Base-by-base conservation (phyloP, 192 early-diverging fungal species). In the Entomortierella beljakovae region DNA sequence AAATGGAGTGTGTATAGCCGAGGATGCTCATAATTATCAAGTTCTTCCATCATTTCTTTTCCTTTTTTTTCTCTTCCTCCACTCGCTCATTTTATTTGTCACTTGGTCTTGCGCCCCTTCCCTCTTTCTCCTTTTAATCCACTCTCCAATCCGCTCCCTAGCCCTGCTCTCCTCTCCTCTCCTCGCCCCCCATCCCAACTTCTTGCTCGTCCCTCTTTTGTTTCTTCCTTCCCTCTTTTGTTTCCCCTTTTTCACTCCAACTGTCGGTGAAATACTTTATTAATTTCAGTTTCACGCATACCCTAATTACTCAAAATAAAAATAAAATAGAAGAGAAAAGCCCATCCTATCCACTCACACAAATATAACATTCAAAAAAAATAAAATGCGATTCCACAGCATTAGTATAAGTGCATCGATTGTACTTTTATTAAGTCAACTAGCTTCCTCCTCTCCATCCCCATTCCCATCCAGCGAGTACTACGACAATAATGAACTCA, bases 361-460 rank as follows among this genome's bases (percentile, higher is more conserved):
- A n/a, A n/a, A n/a, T n/a, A n/a, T n/a, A n/a, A n/a, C n/a, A n/a
- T n/a, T n/a, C n/a, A n/a, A n/a, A n/a, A 59, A 25, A 58, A 32
- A 59, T 35, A 38, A 29, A 62, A 62, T 62, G 60, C 60, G 43
- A 15, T 62, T 62, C 18, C 40, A 62, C 38, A 62, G 16, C 7
- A 52, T 23, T 23, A 52, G 23, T 23, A n/a, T 46, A 37, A 23
- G 10, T 28, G 26, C 32, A 22, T 6, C 32, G 1, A 7, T 42
- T 23, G 28, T 28, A 25, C 40, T 46, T 25, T 23, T 25, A 23
- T 29, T 32, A 29, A 25, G 59, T 38, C 38, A 25, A 38, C 22
- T 25, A 37, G n/a, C 42, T 49, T n/a, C 6, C 6, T 15, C 11
- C 8, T 52, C 7, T 22, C 25, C 8, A 15, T 6, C 25, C n/a